Evolutionary conservation across 139 green algal species (phyloP), one percentile per base, ranked within the genome.

Genomic region (Limnomonas spitsbergensis): DNA sequence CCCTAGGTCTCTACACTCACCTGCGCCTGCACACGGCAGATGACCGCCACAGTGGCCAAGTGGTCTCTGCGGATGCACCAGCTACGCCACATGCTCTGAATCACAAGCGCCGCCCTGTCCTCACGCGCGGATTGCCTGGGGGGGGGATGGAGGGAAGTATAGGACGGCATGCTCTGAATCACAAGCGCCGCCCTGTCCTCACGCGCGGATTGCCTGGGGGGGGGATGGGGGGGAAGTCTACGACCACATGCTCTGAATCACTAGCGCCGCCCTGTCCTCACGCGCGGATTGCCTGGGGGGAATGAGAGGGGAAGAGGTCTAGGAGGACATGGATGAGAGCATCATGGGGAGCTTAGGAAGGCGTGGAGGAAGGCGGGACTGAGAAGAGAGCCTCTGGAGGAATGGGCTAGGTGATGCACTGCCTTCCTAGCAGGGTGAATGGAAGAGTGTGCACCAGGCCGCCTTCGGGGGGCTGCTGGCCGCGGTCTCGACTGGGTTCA

Each of bases 141-240:
- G 69, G 9, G 9, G 36, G 32, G 69, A 29, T 6, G 69, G 32
- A 52, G 35, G 9, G 36, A 34, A 52, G 34, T n/a, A n/a, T n/a
- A n/a, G n/a, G n/a, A n/a, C n/a, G n/a, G n/a, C 14, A 29, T 66
- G 1, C 69, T 74, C 72, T 87, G 82, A 29, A 92, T 82, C 53
- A 38, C 73, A 2, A 80, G 74, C 14, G 86, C 85, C 29, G 87
- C 84, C 14, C 26, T 26, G 27, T 34, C 61, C 29, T 36, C 9
- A 34, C 9, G 4, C 26, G 6, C 36, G 36, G 26, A 52, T 29
- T 31, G 14, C 69, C 69, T 75, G 69, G 9, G 36, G 69, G 9
- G 9, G 36, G 32, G 69, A 29, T 6, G 69, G 32, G 26, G n/a
- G 35, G 9, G 36, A 34, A 52, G 34, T n/a, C n/a, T n/a, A n/a